These are phyloP conservation scores for Cordyceps cateniannulata DNA, from an alignment of 2,329 filamentous ascomycete genomes.

Conservation along the genomic window DNA sequence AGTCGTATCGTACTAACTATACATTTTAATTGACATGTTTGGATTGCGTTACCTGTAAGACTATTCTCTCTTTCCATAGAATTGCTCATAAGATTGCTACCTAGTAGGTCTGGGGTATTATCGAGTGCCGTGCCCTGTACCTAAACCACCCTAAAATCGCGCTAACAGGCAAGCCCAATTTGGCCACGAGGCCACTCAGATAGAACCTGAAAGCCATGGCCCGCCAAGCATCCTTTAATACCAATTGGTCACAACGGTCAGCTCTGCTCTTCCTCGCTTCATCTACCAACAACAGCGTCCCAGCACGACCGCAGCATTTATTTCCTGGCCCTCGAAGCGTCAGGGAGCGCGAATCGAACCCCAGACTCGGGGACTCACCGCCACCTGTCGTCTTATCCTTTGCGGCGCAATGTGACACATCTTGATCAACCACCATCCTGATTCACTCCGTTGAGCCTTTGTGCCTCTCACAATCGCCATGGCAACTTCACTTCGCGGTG, in stretches of 20 bases:
- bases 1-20: too few species aligned
- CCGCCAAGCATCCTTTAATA: neutral
- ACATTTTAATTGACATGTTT: too few species aligned
- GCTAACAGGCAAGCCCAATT: neutral
- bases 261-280: neutral
- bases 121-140: too few species aligned
- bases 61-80: too few species aligned
- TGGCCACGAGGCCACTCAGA: neutral
- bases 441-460: neutral
- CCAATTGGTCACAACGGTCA: too few species aligned
- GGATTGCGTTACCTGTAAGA: too few species aligned
- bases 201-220: neutral
- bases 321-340: neutral
- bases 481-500: neutral
- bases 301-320: neutral
- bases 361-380: neutral
- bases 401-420: constrained; percentile 2
- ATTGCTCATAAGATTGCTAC: too few species aligned
- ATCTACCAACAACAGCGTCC: neutral
- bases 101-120: too few species aligned
- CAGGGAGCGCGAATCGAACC: neutral
- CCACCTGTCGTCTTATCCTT: neutral
- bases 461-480: neutral
- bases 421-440: neutral
- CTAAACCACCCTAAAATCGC: too few species aligned